Percentiles rank a stretch among this genome's conserved stretches.
Evolutionary conservation across 2,329 filamentous ascomycete genomes (phyloP).

Genomic region (Rugonectria rugulosa): DNA sequence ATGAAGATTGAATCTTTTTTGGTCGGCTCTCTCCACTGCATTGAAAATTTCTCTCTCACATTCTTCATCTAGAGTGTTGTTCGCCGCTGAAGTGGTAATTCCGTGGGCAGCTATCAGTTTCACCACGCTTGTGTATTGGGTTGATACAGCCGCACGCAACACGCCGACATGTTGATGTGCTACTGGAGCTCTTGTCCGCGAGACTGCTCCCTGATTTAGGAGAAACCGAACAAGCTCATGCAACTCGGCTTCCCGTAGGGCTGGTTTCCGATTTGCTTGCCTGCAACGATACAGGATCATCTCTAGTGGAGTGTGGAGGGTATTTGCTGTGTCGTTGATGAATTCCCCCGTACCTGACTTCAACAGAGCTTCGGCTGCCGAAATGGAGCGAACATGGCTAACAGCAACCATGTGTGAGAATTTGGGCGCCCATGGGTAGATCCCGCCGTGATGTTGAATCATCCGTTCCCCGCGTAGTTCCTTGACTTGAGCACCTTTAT

Average conservation of each 20-base stretch:
- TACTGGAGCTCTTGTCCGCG: background rate
- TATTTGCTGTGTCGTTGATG: conserved; percentile 9
- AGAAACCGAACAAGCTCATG: background rate
- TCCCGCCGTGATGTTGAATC: too few species aligned
- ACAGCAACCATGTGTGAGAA: too few species aligned
- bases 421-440: too few species aligned
- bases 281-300: conserved; percentile 4
- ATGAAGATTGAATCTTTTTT: too few species aligned
- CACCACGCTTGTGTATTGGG: background rate
- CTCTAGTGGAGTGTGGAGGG: conserved; percentile 6
- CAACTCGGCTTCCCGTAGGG: background rate
- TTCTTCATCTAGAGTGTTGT: too few species aligned
- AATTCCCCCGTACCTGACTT: background rate
- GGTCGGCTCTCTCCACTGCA: too few species aligned
- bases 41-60: too few species aligned
- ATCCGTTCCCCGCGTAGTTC: background rate
- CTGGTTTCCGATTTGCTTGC: background rate
- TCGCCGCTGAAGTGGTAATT: too few species aligned
- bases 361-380: conserved; percentile 6
- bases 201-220: background rate
- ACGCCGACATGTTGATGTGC: background rate
- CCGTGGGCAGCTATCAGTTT: background rate
- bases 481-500: background rate
- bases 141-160: background rate
- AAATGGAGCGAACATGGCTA: conserved; percentile 5